Base-by-base conservation (phyloP, 148 eudicot species). In the Gaultheria prostrata region DNA sequence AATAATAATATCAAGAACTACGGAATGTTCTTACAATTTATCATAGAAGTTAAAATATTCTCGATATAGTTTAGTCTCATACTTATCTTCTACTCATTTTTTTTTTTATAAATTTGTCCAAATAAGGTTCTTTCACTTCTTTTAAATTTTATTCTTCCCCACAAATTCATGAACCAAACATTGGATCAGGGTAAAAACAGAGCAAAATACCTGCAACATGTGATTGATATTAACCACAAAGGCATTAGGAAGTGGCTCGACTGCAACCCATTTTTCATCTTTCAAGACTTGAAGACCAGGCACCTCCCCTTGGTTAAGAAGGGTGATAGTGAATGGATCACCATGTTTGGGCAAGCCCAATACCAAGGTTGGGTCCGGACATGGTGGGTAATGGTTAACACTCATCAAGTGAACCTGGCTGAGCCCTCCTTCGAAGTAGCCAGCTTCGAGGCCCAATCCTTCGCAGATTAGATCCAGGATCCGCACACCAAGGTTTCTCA, bases 321-420 rank as follows among this genome's bases (percentile, higher is more conserved):
- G 30, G 35, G 86, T 84, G 17, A 84, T 8, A 7, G 76, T 50
- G 69, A 17, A 10, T 26, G 80, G 79, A 30, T 87, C 88, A 81
- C 43, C 51, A 50, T 87, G 88, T 24, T 57, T 35, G 14, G 48
- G 72, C 20, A 84, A 45, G 2, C 86, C 88, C 84, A 84, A 28
- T 20, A 83, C 65, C 18, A 77, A 28, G 79, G 76, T 81, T 6
- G 88, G 88, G 32, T 87, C 82, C 0, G 88, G 86, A 71, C 86
- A 87, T 54, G 82, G 78, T 11, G 88, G 88, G 35, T 87, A 87
- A 76, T 84, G 20, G 71, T 87, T 87, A 6, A 77, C 18, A 15
- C 4, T 18, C 57, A 84, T 15, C 0, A n/a, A 0, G 11, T 78
- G 71, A 1, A 8, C 75, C 12, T 76, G 26, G 70, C 73, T 70